Evolutionary conservation across 2,329 filamentous ascomycete species (phyloP).

Genomic region (Claviceps maximensis): DNA sequence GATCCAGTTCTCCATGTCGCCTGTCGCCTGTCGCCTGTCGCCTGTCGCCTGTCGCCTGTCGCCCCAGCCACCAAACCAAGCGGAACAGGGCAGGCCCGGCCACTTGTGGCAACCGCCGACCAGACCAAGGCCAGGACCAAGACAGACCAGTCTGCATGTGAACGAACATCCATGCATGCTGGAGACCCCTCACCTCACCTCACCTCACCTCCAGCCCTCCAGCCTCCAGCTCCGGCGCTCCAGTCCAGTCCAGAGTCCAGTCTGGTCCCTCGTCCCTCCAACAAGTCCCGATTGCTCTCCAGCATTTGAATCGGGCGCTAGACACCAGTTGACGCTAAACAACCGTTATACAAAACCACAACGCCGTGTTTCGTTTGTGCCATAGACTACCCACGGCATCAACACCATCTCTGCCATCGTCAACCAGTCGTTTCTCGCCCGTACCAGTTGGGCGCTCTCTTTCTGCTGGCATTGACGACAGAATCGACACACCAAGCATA

Average conservation of each 20-base stretch:
- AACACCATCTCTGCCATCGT: not conserved
- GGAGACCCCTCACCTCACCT: not conserved
- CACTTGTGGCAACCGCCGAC: no score
- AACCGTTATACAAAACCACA: not conserved
- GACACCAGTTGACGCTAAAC: not conserved
- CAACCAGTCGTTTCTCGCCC: not conserved
- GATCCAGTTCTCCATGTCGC: not conserved
- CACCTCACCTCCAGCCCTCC: no score
- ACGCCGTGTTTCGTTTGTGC: not conserved
- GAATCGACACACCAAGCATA: not conserved
- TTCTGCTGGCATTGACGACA: not conserved
- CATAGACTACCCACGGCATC: not conserved
- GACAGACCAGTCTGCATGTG: no score
- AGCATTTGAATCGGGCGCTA: conserved; percentile 6
- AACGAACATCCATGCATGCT: no score
- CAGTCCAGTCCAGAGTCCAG: no score
- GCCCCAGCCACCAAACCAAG: not conserved
- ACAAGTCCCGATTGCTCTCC: conserved; percentile 1
- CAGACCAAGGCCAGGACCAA: no score
- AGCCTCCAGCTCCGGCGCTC: no score
- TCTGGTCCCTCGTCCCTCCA: not conserved
- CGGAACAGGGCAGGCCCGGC: no score
- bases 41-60: no score
- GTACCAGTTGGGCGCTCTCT: not conserved
- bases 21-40: no score